These are phyloP conservation scores for Secale cereale DNA, from an alignment of 176 grass and related monocot genomes.

Conservation along the genomic window DNA sequence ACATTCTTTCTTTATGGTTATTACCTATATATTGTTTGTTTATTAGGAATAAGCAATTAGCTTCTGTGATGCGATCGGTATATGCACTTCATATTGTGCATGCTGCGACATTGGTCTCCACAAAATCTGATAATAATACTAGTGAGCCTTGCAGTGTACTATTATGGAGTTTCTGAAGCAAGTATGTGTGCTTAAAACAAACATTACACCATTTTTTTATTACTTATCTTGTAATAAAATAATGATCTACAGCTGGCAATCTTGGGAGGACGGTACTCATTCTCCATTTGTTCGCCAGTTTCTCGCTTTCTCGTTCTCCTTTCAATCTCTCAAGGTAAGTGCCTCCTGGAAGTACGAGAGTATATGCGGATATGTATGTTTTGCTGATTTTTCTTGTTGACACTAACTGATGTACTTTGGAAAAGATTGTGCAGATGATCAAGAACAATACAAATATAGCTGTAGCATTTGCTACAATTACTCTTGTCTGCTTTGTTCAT, in stretches of 20 bases:
- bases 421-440: slow-evolving; percentile 88
- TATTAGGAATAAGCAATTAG: neutral
- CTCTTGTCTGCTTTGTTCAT: slow-evolving; percentile 82
- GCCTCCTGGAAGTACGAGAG: slow-evolving; percentile 16
- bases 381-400: neutral
- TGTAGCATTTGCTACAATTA: slow-evolving; percentile 68
- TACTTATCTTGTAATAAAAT: slow-evolving; percentile 17
- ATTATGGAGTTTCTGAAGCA: slow-evolving; percentile 8
- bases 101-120: neutral
- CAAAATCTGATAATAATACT: neutral
- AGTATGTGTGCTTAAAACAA: neutral
- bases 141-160: neutral
- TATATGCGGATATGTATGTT: neutral
- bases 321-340: slow-evolving; percentile 78
- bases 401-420: slow-evolving; percentile 32
- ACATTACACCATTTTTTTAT: neutral
- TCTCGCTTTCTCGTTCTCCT: slow-evolving; percentile 52
- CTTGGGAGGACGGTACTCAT: slow-evolving; percentile 56
- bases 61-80: neutral
- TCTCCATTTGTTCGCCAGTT: slow-evolving; percentile 58
- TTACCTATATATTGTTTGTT: neutral
- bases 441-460: slow-evolving; percentile 63
- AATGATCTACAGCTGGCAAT: slow-evolving; percentile 71
- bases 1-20: neutral
- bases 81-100: neutral